Percentiles rank a stretch among this genome's conserved stretches.
Evolutionary conservation across 2,329 filamentous ascomycete genomes (phyloP).

Genomic region (Chrysoporthe austroafricana): DNA sequence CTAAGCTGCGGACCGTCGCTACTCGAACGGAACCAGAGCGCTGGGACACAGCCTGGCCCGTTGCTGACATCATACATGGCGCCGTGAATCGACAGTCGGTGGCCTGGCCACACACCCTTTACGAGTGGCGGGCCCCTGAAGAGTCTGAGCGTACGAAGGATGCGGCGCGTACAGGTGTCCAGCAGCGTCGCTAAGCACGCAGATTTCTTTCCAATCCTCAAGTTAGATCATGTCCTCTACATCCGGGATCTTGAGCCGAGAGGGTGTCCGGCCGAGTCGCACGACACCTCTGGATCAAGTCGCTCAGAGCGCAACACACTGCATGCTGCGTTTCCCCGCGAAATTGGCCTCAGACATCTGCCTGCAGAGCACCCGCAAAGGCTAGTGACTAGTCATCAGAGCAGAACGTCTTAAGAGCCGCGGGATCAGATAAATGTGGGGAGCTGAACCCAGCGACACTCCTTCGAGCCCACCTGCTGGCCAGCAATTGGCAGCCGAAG

Average conservation of each 20-base stretch:
- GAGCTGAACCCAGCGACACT: neutral
- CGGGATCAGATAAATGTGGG: neutral
- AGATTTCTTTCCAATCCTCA: too few species aligned
- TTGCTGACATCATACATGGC: neutral
- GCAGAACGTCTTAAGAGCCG: neutral
- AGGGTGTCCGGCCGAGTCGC: too few species aligned
- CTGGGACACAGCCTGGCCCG: neutral
- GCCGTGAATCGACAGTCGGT: too few species aligned
- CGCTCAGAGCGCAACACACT: too few species aligned
- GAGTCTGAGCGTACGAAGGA: too few species aligned
- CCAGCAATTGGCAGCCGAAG: slow-evolving; percentile 3
- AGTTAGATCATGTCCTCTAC: too few species aligned
- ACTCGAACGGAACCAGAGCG: neutral
- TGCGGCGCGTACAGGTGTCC: neutral
- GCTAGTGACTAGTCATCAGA: neutral
- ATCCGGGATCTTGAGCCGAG: too few species aligned
- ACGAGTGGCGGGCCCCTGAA: too few species aligned
- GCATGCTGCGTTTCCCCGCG: too few species aligned
- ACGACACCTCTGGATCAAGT: too few species aligned
- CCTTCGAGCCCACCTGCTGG: slow-evolving; percentile 1
- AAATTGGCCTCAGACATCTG: neutral
- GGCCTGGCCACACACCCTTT: too few species aligned
- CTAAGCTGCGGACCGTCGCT: neutral
- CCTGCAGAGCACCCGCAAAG: neutral
- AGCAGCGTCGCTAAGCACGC: too few species aligned